These are phyloP conservation scores for Hylodesmum podocarpum DNA, from an alignment of 306 rosid genomes.

Conservation along the genomic window DNA sequence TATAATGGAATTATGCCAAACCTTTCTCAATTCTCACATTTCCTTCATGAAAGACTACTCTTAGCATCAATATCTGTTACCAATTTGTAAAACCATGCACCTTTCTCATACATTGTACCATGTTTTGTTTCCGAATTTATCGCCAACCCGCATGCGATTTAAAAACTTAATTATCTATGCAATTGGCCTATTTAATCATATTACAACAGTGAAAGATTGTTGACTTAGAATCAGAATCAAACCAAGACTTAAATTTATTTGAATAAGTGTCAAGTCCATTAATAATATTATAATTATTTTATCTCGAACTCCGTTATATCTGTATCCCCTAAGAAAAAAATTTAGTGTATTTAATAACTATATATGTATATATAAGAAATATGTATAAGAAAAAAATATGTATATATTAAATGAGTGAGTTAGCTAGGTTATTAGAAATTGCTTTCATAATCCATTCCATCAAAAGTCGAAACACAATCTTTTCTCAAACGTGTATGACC, in stretches of 20 bases:
- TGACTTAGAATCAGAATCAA: not conserved
- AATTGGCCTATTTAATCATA: slow-evolving; percentile 18
- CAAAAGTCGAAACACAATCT: too few relatives aligned
- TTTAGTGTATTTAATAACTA: too few relatives aligned
- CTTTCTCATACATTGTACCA: slow-evolving; percentile 18
- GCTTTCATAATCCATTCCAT: too few relatives aligned
- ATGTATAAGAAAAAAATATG: too few relatives aligned
- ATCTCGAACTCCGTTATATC: too few relatives aligned
- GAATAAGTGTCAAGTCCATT: slow-evolving; percentile 20
- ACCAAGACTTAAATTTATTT: not conserved
- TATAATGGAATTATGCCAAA: slow-evolving; percentile 34
- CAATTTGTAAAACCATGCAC: slow-evolving; percentile 18
- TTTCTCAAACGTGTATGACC: too few relatives aligned
- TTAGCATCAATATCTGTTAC: slow-evolving; percentile 13
- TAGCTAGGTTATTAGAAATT: too few relatives aligned
- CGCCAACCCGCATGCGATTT: slow-evolving; percentile 17
- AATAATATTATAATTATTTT: too few relatives aligned
- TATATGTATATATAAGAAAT: too few relatives aligned
- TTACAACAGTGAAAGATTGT: slow-evolving; percentile 3
- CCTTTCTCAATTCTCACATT: slow-evolving; percentile 21
- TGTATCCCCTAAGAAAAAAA: too few relatives aligned
- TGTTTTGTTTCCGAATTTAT: slow-evolving; percentile 27
- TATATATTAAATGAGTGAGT: too few relatives aligned
- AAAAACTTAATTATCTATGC: not conserved
- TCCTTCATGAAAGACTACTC: slow-evolving; percentile 35